Conservation (phyloP, 2,329 filamentous ascomycete species). For the Epichloe scottii region DNA sequence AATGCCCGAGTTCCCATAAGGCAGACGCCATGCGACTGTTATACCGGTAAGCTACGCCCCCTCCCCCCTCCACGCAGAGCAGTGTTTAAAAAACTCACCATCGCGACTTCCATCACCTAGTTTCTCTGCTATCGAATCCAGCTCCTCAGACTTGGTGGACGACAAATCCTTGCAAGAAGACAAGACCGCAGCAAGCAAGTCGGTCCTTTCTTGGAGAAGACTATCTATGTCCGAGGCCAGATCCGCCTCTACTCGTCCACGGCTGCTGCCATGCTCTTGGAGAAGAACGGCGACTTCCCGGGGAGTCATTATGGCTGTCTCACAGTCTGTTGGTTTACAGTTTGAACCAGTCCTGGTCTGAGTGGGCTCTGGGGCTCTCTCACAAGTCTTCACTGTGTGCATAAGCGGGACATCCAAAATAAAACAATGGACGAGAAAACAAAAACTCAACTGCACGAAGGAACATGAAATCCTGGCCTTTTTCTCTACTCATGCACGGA, state of each 20-base stretch:
- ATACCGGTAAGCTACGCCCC: slow-evolving; percentile 1
- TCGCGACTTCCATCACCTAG: slow-evolving; percentile 43
- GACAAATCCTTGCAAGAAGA: slow-evolving; percentile 27
- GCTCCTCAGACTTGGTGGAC: slow-evolving; percentile 24
- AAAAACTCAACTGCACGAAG: too few relatives aligned
- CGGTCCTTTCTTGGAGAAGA: slow-evolving; percentile 13
- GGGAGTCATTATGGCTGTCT: slow-evolving; percentile 18
- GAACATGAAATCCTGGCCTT: too few relatives aligned
- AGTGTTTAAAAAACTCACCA: slow-evolving; percentile 27
- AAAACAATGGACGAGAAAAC: too few relatives aligned
- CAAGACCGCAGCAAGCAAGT: slow-evolving; percentile 26
- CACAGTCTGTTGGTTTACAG: slow-evolving; percentile 1
- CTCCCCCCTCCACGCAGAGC: background rate
- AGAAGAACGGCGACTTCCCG: slow-evolving; percentile 27
- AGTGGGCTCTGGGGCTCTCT: too few relatives aligned
- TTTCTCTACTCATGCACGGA: too few relatives aligned
- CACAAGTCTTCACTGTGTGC: background rate
- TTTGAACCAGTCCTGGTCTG: background rate
- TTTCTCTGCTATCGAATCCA: slow-evolving; percentile 37
- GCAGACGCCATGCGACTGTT: slow-evolving; percentile 41
- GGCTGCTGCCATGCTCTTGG: slow-evolving; percentile 18
- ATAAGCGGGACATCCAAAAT: too few relatives aligned
- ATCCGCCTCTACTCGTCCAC: slow-evolving; percentile 15
- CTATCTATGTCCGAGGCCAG: slow-evolving; percentile 14
- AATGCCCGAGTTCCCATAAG: slow-evolving; percentile 45